These are phyloP conservation scores for Alternaria atra DNA, from an alignment of 2,329 filamentous ascomycete species.

Conservation along the genomic window DNA sequence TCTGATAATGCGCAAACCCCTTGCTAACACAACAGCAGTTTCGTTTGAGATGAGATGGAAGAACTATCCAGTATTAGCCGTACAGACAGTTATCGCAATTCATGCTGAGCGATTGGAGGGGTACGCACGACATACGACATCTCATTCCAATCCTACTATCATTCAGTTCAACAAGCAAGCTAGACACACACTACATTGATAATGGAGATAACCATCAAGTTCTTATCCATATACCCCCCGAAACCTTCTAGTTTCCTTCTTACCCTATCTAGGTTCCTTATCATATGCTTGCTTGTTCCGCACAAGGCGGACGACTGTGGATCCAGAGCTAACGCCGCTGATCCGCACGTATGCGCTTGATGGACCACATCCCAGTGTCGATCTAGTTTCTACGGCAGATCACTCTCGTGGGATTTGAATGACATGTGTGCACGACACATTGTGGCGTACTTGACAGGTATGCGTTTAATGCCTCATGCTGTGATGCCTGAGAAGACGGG, in stretches of 20 bases:
- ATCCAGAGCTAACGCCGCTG: not conserved
- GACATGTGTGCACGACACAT: not conserved
- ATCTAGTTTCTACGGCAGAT: not conserved
- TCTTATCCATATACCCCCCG: not conserved
- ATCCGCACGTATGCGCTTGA: not conserved
- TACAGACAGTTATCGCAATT: not conserved
- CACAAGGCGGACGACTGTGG: not conserved
- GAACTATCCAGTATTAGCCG: not conserved
- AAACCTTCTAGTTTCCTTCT: not conserved
- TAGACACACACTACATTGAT: not conserved
- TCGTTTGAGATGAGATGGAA: not conserved
- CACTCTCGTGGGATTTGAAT: not conserved
- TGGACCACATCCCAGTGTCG: not conserved
- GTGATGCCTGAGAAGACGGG: not conserved
- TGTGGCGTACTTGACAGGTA: not conserved
- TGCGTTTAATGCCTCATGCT: not conserved
- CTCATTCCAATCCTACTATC: not conserved
- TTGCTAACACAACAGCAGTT: conserved; percentile 11
- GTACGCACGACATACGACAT: not conserved
- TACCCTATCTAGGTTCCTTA: not conserved
- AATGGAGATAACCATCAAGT: not conserved
- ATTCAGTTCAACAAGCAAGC: not conserved
- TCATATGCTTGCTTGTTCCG: conserved; percentile 11
- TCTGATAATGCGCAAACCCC: conserved; percentile 10
- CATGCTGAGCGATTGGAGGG: not conserved